Conservation (phyloP, 805 yeast genomes). For the Blastobotrys robertii region DNA sequence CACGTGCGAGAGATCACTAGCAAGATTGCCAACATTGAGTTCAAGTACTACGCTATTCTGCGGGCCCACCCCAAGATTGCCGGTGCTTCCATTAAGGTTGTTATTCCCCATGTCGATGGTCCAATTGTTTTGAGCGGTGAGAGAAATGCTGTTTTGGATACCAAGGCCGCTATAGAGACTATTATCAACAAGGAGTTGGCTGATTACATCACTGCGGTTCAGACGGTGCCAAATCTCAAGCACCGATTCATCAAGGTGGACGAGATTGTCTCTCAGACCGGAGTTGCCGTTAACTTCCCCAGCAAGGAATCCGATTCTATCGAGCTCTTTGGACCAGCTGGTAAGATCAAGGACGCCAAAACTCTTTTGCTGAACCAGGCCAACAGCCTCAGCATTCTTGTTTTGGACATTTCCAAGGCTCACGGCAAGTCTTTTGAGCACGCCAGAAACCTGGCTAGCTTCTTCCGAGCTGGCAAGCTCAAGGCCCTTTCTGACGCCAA, state of each 20-base stretch:
- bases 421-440: conserved; percentile 74
- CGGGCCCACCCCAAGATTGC: conserved; percentile 10
- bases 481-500: conserved; percentile 33
- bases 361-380: conserved; percentile 51
- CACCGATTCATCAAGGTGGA: conserved; percentile 50
- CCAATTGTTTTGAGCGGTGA: conserved; percentile 57
- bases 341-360: conserved; percentile 51
- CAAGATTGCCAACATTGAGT: conserved; percentile 17
- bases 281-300: conserved; percentile 23
- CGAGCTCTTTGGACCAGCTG: conserved; percentile 52
- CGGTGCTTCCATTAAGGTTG: conserved; percentile 1
- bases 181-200: conserved; percentile 36
- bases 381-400: conserved; percentile 48
- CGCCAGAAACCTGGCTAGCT: conserved; percentile 65
- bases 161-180: conserved; percentile 42
- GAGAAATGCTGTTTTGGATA: conserved; percentile 50
- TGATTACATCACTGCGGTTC: conserved; percentile 43
- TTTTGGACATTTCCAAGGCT: conserved; percentile 78
- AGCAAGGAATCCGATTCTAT: conserved; percentile 10
- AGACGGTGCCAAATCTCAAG: conserved; percentile 54
- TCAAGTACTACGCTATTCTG: conserved; percentile 23
- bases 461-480: conserved; percentile 33
- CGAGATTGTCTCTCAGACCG: conserved; percentile 22
- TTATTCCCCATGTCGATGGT: conserved; percentile 13
- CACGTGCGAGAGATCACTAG: conserved; percentile 41